phyloP scores from a whole-genome alignment of 768 basidiomycete species.

The Trametes cinnabarina region DNA sequence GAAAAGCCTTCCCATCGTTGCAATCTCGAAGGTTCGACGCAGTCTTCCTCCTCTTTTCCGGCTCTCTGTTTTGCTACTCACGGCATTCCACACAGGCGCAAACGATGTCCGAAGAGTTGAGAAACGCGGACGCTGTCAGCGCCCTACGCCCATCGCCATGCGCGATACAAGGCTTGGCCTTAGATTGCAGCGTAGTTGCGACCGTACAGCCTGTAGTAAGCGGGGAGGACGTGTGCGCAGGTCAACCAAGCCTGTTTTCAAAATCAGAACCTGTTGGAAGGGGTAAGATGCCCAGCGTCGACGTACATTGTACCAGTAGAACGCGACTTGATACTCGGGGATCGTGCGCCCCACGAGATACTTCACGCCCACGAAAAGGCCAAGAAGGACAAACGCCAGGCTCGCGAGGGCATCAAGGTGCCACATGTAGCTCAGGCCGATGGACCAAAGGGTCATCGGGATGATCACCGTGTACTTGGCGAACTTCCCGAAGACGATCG shows the following conservation, averaged over 20 bases:
- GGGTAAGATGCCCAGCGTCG: no score
- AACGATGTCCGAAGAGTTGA: no score
- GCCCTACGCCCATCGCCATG: no score
- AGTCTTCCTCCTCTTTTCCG: no score
- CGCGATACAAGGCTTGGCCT: no score
- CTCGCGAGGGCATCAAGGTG: slow-evolving; percentile 13
- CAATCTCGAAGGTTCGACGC: no score
- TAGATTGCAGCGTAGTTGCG: no score
- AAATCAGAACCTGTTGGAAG: neutral
- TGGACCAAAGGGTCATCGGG: slow-evolving; percentile 25
- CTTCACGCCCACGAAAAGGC: slow-evolving; percentile 20
- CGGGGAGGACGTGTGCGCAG: slow-evolving; percentile 12
- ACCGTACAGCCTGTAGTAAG: no score
- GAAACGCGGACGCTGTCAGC: no score
- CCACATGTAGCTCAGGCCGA: slow-evolving; percentile 21
- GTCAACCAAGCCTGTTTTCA: slow-evolving; percentile 12
- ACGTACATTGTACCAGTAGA: slow-evolving; percentile 32
- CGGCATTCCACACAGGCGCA: no score
- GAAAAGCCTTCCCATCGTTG: no score
- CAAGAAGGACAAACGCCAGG: slow-evolving; percentile 15
- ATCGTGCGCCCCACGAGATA: slow-evolving; percentile 18
- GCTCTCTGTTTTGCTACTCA: no score
- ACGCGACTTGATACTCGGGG: slow-evolving; percentile 26
- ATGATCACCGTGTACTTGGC: slow-evolving; percentile 23
- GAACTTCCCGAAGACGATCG: slow-evolving; percentile 15